Evolutionary conservation across 1,139 yeast genomes (phyloP), one percentile per base, ranked within the genome.

Genomic region (Pichia terricola): DNA sequence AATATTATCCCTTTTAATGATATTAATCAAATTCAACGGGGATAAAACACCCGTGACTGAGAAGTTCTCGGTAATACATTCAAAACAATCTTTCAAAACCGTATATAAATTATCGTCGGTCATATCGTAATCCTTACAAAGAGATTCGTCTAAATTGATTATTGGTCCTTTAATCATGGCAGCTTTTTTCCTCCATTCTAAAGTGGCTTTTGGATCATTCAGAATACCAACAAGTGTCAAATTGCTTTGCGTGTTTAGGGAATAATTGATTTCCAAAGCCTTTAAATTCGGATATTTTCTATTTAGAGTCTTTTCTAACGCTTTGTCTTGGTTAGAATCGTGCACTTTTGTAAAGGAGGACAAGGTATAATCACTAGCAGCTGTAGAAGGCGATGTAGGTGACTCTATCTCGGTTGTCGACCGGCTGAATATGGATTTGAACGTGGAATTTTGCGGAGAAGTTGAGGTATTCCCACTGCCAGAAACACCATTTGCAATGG

Each of bases 131-230:
- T 70, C 70, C 30, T 64, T 64, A 30, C 68, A 62, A 51, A 64
- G 70, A 2, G 88, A 72, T 48, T 77, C 76, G 59, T 89, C 96
- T 41, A 89, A 63, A 58, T 88, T 87, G 42, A 89, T 61, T 8
- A 89, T 78, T 1, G 97, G 97, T 0, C 97, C 97, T 46, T 74
- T 76, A 31, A 80, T 66, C 41, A 89, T 65, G 0, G 97, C 96
- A 5, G 81, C 77, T 45, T 88, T 71, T 58, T 89, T 89, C 38
- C 95, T 69, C 52, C 78, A 82, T 58, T 88, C 96, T 3, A 81
- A 71, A 1, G 80, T 69, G 2, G 86, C 82, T 44, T 68, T 67
- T 5, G 75, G 68, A 52, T 72, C 76, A 28, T 69, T 71, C 2
- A 68, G 59, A 42, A 65, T 64, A 2, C 80, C 80, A 26, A 75